Evolutionary conservation across 257 asterid genomes (phyloP).

Genomic region (Fraxinus quadrangulata): DNA sequence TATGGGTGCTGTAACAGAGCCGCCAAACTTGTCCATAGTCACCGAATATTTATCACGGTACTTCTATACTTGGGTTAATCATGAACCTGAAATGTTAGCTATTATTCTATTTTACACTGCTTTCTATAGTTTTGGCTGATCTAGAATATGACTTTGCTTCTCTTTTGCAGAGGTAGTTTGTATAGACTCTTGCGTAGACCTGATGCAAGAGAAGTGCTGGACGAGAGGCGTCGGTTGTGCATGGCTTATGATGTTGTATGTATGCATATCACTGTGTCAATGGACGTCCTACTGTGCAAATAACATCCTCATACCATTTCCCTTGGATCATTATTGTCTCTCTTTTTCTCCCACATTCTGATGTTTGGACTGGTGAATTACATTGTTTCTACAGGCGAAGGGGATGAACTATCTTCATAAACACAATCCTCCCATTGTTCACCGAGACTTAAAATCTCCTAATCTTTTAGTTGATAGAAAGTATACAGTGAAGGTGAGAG

Average conservation of each 20-base stretch:
- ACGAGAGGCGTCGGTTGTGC: constrained; percentile 80
- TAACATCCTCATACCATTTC: background rate
- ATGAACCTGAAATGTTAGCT: background rate
- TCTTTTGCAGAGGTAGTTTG: constrained; percentile 77
- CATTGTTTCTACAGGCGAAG: constrained; percentile 62
- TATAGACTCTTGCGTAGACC: constrained; percentile 84
- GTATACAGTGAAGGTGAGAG: constrained; percentile 88
- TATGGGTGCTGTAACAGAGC: constrained; percentile 97
- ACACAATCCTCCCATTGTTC: constrained; percentile 90
- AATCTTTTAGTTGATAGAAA: constrained; percentile 92
- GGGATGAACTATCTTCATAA: constrained; percentile 97
- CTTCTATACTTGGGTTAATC: constrained; percentile 8
- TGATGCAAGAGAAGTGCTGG: constrained; percentile 77
- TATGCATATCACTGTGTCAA: constrained; percentile 8
- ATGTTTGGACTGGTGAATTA: constrained; percentile 2
- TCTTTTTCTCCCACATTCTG: constrained; percentile 20
- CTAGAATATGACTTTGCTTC: constrained; percentile 10
- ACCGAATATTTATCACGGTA: constrained; percentile 93
- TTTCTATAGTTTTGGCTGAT: constrained; percentile 22
- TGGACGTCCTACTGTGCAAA: background rate
- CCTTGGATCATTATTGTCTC: constrained; percentile 15
- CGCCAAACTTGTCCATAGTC: constrained; percentile 88
- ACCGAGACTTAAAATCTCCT: constrained; percentile 92
- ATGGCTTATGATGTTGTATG: constrained; percentile 96
- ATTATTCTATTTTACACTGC: constrained; percentile 6